These are phyloP conservation scores for Dendrobium chrysotoxum DNA, from an alignment of 106 monocot genomes.

Conservation along the genomic window DNA sequence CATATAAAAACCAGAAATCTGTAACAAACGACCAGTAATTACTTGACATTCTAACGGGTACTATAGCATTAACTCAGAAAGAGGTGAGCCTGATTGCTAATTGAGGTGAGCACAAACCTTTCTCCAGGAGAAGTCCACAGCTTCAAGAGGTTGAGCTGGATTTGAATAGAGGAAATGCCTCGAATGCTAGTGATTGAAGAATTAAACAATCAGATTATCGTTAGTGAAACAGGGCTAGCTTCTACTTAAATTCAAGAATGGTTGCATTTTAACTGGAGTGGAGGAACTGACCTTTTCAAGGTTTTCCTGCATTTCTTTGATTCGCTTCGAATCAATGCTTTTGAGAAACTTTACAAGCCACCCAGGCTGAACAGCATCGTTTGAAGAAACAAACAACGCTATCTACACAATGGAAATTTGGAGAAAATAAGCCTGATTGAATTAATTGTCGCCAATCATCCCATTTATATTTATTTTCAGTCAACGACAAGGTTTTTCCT, in stretches of 20 bases:
- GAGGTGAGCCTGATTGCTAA: background rate
- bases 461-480: background rate
- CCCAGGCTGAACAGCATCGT: constrained; percentile 69
- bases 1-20: background rate
- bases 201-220: background rate
- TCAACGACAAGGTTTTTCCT: too few species aligned
- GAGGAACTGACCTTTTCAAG: constrained; percentile 53
- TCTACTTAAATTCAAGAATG: background rate
- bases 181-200: constrained; percentile 46
- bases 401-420: constrained; percentile 44
- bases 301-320: constrained; percentile 67
- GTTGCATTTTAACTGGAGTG: background rate
- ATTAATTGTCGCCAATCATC: background rate
- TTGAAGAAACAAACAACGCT: constrained; percentile 80
- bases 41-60: background rate
- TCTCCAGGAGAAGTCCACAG: constrained; percentile 92
- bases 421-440: background rate
- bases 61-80: too few species aligned
- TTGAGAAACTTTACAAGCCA: constrained; percentile 78
- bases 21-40: background rate
- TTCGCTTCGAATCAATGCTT: constrained; percentile 33
- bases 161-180: constrained; percentile 83
- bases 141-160: constrained; percentile 72
- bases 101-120: constrained; percentile 43
- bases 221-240: background rate